These are phyloP conservation scores for Hemileccinum impolitum DNA, from an alignment of 768 basidiomycete genomes.

Conservation along the genomic window DNA sequence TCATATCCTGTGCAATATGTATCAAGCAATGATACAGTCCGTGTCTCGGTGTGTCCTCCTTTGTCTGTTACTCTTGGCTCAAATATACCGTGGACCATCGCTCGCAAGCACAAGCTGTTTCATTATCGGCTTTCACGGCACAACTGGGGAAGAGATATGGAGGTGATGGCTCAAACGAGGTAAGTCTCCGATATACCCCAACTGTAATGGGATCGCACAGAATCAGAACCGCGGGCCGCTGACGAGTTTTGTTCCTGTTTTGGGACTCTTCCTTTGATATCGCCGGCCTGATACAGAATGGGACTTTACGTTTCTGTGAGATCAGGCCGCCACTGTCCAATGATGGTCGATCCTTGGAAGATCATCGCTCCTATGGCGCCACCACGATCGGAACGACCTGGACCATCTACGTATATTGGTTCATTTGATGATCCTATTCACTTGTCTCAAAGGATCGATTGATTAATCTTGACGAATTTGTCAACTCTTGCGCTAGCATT, in stretches of 20 bases:
- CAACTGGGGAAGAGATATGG: neutral
- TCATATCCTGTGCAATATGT: neutral
- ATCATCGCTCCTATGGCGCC: neutral
- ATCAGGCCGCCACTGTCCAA: neutral
- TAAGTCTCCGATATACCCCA: slow-evolving; percentile 4
- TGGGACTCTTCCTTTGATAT: neutral
- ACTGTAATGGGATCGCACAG: neutral
- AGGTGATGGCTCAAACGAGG: neutral
- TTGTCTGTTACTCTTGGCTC: neutral
- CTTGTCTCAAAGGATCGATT: slow-evolving; percentile 3
- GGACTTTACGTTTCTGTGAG: neutral
- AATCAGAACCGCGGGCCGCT: neutral
- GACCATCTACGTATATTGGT: neutral
- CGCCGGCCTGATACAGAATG: slow-evolving; percentile 6
- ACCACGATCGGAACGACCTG: slow-evolving; percentile 1
- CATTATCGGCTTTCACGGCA: neutral
- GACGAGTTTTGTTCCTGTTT: neutral
- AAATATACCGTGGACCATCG: neutral
- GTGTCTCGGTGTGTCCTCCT: slow-evolving; percentile 1
- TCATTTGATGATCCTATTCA: neutral
- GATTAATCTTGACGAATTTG: neutral
- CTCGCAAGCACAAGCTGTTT: neutral
- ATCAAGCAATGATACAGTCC: neutral
- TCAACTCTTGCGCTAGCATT: neutral
- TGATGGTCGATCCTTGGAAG: slow-evolving; percentile 10